phyloP scores from a whole-genome alignment of 2,329 filamentous ascomycete genomes.

The Fusarium irregulare region DNA sequence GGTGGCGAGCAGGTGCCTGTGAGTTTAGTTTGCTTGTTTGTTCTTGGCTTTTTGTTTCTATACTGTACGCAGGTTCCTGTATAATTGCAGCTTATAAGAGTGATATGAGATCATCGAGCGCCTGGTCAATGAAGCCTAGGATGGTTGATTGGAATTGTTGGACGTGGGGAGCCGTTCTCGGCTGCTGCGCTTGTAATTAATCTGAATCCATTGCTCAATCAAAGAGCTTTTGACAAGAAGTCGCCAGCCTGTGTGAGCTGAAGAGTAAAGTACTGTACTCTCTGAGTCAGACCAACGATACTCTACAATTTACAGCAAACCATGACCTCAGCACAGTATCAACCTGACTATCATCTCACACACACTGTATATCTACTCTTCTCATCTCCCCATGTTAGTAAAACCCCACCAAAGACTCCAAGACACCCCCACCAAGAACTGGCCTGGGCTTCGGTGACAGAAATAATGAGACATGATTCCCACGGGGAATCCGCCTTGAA shows the following conservation, averaged over 20 bases:
- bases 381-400: conserved; percentile 22
- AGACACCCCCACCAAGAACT: conserved; percentile 39
- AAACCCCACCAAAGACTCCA: conserved; percentile 35
- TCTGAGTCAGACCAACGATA: conserved; percentile 30
- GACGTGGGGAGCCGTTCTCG: conserved; percentile 32
- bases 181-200: conserved; percentile 27
- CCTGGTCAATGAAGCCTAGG: conserved; percentile 10
- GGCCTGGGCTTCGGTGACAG: conserved; percentile 26
- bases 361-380: conserved; percentile 20
- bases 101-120: conserved; percentile 24
- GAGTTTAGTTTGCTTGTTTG: neutral
- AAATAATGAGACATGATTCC: conserved; percentile 33
- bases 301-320: neutral
- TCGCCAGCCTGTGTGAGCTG: conserved; percentile 23
- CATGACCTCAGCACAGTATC: conserved; percentile 17
- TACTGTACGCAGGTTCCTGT: neutral
- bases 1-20: conserved; percentile 32
- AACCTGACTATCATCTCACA: neutral
- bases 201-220: conserved; percentile 34
- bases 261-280: conserved; percentile 30
- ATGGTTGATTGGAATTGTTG: conserved; percentile 40
- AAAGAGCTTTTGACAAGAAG: conserved; percentile 11
- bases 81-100: conserved; percentile 1
- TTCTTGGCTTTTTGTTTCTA: conserved; percentile 4
- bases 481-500: conserved; percentile 25